These are phyloP conservation scores for Rostrohypoxylon terebratum DNA, from an alignment of 495 filamentous ascomycete genomes.

Conservation along the genomic window DNA sequence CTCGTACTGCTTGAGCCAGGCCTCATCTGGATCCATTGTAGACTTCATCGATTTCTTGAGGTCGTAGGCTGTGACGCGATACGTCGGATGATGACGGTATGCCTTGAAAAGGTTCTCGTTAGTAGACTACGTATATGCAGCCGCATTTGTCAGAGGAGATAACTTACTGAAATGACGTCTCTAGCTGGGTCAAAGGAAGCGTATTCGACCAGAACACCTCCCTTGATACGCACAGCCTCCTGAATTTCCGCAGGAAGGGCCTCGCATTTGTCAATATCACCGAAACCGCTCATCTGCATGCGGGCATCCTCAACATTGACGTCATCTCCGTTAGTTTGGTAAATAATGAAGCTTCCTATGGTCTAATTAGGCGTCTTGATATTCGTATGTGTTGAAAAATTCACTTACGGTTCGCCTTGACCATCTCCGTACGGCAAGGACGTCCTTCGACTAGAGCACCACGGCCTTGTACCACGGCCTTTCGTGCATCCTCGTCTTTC, in stretches of 20 bases:
- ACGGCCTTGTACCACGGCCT: slow-evolving; percentile 60
- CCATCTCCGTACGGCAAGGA: slow-evolving; percentile 67
- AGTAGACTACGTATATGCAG: slow-evolving; percentile 6
- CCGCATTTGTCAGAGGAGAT: background rate
- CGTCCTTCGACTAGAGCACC: slow-evolving; percentile 66
- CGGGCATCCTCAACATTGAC: slow-evolving; percentile 59
- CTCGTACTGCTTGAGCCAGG: slow-evolving; percentile 57
- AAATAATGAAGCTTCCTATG: slow-evolving; percentile 64
- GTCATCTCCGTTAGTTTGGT: slow-evolving; percentile 53
- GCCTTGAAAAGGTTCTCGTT: slow-evolving; percentile 44
- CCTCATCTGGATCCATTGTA: slow-evolving; percentile 45
- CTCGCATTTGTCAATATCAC: slow-evolving; percentile 53
- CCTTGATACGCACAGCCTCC: slow-evolving; percentile 49
- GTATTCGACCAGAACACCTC: slow-evolving; percentile 65
- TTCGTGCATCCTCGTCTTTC: slow-evolving; percentile 59
- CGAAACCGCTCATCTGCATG: slow-evolving; percentile 55
- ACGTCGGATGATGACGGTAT: slow-evolving; percentile 44
- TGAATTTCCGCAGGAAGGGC: slow-evolving; percentile 41
- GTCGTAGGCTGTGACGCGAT: slow-evolving; percentile 52
- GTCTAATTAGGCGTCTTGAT: slow-evolving; percentile 23
- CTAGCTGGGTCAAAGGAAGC: slow-evolving; percentile 56
- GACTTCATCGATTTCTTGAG: slow-evolving; percentile 44
- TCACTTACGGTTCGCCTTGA: slow-evolving; percentile 67
- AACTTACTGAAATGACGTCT: slow-evolving; percentile 56
- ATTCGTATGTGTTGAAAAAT: background rate